Evolutionary conservation across 805 yeast genomes (phyloP).

Genomic region (Yarrowia sp.): DNA sequence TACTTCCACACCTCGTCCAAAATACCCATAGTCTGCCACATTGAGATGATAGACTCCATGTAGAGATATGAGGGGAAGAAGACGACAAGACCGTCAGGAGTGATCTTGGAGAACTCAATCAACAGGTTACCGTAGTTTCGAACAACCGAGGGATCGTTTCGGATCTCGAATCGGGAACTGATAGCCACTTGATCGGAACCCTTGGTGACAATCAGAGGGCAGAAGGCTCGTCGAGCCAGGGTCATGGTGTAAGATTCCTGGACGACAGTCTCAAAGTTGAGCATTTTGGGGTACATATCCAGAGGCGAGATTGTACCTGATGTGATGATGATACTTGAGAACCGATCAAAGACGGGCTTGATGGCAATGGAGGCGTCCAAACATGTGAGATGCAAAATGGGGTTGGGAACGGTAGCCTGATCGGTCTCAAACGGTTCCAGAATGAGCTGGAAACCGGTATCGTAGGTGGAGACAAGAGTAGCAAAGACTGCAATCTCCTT

Average conservation of each 20-base stretch:
- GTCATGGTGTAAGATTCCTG: constrained; percentile 98
- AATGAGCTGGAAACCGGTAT: constrained; percentile 87
- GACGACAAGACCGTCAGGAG: constrained; percentile 98
- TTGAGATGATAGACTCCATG: constrained; percentile 97
- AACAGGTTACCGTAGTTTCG: constrained; percentile 93
- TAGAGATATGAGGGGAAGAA: constrained; percentile 96
- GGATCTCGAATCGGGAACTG: constrained; percentile 92
- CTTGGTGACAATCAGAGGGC: constrained; percentile 95
- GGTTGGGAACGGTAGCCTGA: constrained; percentile 96
- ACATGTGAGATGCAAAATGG: constrained; percentile 90
- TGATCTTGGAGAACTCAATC: constrained; percentile 90
- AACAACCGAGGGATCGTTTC: constrained; percentile 97
- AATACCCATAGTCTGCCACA: constrained; percentile 99
- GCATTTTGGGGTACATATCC: constrained; percentile 98
- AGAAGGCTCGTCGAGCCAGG: constrained; percentile 84
- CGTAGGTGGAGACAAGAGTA: constrained; percentile 93
- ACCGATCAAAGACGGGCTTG: constrained; percentile 93
- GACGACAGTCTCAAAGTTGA: constrained; percentile 85
- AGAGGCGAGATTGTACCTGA: constrained; percentile 98
- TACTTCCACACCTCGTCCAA: constrained; percentile 98
- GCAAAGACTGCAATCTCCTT: constrained; percentile 98
- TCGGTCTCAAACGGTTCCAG: constrained; percentile 95
- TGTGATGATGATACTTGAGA: constrained; percentile 90
- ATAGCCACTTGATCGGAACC: constrained; percentile 98
- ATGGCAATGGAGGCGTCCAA: constrained; percentile 97